Percentiles rank a stretch among this genome's conserved stretches.
Conservation (phyloP, 2,329 filamentous ascomycete genomes). For the Claviceps spartinae region DNA sequence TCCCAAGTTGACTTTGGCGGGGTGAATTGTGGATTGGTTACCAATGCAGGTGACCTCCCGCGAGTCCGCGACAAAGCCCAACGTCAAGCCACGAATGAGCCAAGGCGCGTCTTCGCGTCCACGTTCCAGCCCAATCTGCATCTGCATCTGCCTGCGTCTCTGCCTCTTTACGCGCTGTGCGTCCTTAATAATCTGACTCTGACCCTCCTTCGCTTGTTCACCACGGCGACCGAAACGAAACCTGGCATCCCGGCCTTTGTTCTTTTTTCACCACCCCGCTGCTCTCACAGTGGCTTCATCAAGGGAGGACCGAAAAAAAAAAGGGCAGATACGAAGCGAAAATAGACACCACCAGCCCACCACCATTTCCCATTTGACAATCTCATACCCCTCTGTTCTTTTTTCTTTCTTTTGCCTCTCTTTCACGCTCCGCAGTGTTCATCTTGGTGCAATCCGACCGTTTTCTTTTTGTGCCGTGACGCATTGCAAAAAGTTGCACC, state of each 20-base stretch:
- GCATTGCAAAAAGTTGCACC: neutral
- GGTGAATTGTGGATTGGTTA: too few species aligned
- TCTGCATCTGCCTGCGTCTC: neutral
- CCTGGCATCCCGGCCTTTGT: neutral
- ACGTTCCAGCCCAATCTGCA: neutral
- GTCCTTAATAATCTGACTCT: neutral
- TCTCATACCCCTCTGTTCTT: neutral
- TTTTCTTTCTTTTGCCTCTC: neutral
- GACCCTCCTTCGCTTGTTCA: constrained; percentile 5
- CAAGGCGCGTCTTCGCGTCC: neutral
- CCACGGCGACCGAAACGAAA: neutral
- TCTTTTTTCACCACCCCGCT: constrained; percentile 2
- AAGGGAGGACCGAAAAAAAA: neutral
- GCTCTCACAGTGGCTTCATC: neutral
- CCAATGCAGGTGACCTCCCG: neutral
- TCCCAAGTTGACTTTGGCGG: too few species aligned
- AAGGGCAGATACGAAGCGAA: neutral
- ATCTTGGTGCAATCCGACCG: neutral
- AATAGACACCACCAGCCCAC: neutral
- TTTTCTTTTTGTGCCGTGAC: neutral
- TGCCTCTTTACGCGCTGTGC: too few species aligned
- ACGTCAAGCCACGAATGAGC: neutral
- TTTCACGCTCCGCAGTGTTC: too few species aligned
- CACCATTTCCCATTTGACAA: neutral
- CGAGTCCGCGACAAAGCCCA: neutral